These are phyloP conservation scores for Acanthamoeba triangularis DNA, from an alignment of 208 protist species.

Conservation along the genomic window DNA sequence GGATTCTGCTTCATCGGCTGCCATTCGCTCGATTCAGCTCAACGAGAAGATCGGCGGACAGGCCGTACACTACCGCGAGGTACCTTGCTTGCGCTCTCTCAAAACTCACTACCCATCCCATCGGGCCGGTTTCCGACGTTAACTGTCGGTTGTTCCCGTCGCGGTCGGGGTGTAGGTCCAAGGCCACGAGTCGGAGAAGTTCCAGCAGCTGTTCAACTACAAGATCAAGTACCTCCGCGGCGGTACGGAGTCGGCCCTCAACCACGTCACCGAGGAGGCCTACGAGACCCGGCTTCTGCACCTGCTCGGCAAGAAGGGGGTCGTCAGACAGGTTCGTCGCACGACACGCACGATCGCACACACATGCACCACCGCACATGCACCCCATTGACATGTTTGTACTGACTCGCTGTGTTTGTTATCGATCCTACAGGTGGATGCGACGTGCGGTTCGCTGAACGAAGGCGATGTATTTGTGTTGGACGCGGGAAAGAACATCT, in stretches of 20 bases:
- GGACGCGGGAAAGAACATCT: constrained; percentile 84
- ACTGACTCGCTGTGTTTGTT: background rate
- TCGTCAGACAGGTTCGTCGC: background rate
- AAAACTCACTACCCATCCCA: background rate
- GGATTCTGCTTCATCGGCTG: constrained; percentile 49
- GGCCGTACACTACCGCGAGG: constrained; percentile 91
- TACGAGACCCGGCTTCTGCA: constrained; percentile 88
- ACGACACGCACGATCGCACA: background rate
- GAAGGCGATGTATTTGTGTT: constrained; percentile 92
- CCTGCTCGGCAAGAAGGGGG: constrained; percentile 80
- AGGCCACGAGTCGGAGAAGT: constrained; percentile 84
- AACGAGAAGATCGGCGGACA: constrained; percentile 90
- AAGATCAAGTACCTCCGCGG: constrained; percentile 85
- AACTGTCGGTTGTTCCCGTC: background rate
- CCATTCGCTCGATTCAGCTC: constrained; percentile 90
- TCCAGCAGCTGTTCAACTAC: constrained; percentile 79
- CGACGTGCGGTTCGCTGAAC: constrained; percentile 76
- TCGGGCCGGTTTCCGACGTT: background rate
- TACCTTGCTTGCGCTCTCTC: background rate
- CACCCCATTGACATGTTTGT: background rate
- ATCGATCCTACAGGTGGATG: background rate
- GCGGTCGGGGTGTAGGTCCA: constrained; percentile 66
- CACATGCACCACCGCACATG: too few relatives aligned
- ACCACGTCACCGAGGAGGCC: constrained; percentile 85
- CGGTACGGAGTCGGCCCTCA: constrained; percentile 91